Percentiles rank a stretch among this genome's conserved stretches.
These are phyloP conservation scores for Euptelea pleiosperma DNA, from an alignment of 164 flowering plant species.

Conservation along the genomic window DNA sequence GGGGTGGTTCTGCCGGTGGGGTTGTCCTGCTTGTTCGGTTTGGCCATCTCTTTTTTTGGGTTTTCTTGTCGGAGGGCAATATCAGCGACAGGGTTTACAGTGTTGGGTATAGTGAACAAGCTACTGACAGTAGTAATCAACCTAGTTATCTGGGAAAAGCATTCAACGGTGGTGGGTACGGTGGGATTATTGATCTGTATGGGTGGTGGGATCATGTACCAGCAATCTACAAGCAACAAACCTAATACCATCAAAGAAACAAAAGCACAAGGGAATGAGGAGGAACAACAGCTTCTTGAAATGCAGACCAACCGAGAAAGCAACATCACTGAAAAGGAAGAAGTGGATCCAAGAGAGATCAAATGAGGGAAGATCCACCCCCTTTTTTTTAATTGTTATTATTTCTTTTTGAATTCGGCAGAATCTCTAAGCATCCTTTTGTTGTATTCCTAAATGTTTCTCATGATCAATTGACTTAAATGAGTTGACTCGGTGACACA, in stretches of 20 bases:
- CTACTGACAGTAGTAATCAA: slow-evolving; percentile 82
- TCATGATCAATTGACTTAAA: too few relatives aligned
- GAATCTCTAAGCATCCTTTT: too few relatives aligned
- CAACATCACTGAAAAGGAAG: slow-evolving; percentile 18
- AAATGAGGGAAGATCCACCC: slow-evolving; percentile 21
- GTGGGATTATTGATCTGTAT: slow-evolving; percentile 92
- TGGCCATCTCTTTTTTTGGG: slow-evolving; percentile 92
- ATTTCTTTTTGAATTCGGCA: too few relatives aligned
- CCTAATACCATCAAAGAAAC: slow-evolving; percentile 39
- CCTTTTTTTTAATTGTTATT: neutral
- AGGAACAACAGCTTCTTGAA: slow-evolving; percentile 69
- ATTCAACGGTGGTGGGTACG: slow-evolving; percentile 81
- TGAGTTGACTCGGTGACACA: too few relatives aligned
- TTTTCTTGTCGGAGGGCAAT: slow-evolving; percentile 93
- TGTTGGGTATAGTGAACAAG: slow-evolving; percentile 94
- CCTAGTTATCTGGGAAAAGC: slow-evolving; percentile 90
- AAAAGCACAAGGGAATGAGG: slow-evolving; percentile 40
- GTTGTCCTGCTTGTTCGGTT: slow-evolving; percentile 81
- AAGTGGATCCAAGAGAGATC: slow-evolving; percentile 23
- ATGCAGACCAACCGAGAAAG: slow-evolving; percentile 41
- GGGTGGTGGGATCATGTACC: slow-evolving; percentile 88
- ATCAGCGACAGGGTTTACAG: slow-evolving; percentile 95
- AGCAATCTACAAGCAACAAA: slow-evolving; percentile 69
- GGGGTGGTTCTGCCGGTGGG: slow-evolving; percentile 77
- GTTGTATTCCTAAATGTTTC: too few relatives aligned